phyloP scores from a whole-genome alignment of 495 filamentous ascomycete species.

The Neurospora tetraspora region DNA sequence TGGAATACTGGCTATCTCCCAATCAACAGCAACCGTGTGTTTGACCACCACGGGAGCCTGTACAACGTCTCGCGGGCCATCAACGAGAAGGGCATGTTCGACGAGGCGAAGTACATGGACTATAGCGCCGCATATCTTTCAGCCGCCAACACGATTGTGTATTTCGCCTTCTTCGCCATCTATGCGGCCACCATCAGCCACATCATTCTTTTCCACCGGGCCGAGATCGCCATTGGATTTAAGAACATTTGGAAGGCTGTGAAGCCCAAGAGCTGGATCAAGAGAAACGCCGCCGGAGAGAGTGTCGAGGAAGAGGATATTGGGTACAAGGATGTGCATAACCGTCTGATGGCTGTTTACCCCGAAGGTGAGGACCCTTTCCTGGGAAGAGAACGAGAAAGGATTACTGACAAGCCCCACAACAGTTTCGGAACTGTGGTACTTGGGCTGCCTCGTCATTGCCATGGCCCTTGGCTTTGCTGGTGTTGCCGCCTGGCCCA shows the following conservation, averaged over 20 bases:
- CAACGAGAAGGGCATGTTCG: slow-evolving; percentile 27
- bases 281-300: slow-evolving; percentile 1
- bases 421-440: slow-evolving; percentile 34
- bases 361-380: slow-evolving; percentile 11
- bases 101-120: slow-evolving; percentile 21
- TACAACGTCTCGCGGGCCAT: slow-evolving; percentile 30
- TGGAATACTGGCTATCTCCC: slow-evolving; percentile 31
- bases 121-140: slow-evolving; percentile 34
- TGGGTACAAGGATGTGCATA: slow-evolving; percentile 25
- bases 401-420: background rate
- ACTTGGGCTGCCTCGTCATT: slow-evolving; percentile 22
- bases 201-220: slow-evolving; percentile 28
- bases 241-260: slow-evolving; percentile 18
- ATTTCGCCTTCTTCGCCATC: slow-evolving; percentile 32
- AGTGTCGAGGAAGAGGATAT: slow-evolving; percentile 3
- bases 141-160: slow-evolving; percentile 24
- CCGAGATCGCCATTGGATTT: slow-evolving; percentile 31
- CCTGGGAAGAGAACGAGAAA: background rate
- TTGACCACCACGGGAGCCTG: slow-evolving; percentile 25
- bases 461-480: slow-evolving; percentile 25
- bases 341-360: slow-evolving; percentile 31
- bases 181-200: slow-evolving; percentile 31
- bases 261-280: slow-evolving; percentile 6
- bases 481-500: slow-evolving; percentile 29
- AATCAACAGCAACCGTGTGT: slow-evolving; percentile 29